Evolutionary conservation across 2,329 filamentous ascomycete species (phyloP).

Genomic region (Neospermospora avenae): DNA sequence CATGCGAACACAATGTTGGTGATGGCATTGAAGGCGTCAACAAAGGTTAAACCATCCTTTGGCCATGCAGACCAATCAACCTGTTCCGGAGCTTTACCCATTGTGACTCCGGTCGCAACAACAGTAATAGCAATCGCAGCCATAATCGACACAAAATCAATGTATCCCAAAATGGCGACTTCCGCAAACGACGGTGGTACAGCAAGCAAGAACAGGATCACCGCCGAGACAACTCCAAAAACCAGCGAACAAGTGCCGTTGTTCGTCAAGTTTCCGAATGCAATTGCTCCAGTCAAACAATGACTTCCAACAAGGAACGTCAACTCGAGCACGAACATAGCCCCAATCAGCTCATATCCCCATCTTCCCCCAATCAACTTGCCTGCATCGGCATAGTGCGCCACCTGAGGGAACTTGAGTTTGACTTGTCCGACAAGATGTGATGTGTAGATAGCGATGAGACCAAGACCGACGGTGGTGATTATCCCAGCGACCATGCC

Average conservation of each 20-base stretch:
- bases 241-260: conserved; percentile 54
- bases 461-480: conserved; percentile 23
- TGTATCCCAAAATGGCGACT: conserved; percentile 52
- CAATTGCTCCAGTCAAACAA: conserved; percentile 57
- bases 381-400: conserved; percentile 50
- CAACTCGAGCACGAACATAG: conserved; percentile 50
- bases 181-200: conserved; percentile 56
- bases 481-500: conserved; percentile 31
- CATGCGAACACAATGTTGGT: conserved; percentile 60
- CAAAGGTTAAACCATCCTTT: conserved; percentile 37
- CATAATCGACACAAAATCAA: conserved; percentile 47
- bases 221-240: conserved; percentile 49
- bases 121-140: conserved; percentile 54
- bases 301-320: conserved; percentile 62
- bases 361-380: conserved; percentile 49
- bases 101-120: conserved; percentile 48
- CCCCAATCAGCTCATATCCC: conserved; percentile 50
- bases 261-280: conserved; percentile 53
- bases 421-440: conserved; percentile 39
- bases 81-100: conserved; percentile 4
- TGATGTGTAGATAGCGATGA: conserved; percentile 42
- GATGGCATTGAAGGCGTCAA: conserved; percentile 47
- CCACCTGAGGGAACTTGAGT: conserved; percentile 27
- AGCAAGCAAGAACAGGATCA: conserved; percentile 50
- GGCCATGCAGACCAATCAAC: conserved; percentile 28